phyloP scores from a whole-genome alignment of 306 rosid species.

The Castanopsis chinensis region DNA sequence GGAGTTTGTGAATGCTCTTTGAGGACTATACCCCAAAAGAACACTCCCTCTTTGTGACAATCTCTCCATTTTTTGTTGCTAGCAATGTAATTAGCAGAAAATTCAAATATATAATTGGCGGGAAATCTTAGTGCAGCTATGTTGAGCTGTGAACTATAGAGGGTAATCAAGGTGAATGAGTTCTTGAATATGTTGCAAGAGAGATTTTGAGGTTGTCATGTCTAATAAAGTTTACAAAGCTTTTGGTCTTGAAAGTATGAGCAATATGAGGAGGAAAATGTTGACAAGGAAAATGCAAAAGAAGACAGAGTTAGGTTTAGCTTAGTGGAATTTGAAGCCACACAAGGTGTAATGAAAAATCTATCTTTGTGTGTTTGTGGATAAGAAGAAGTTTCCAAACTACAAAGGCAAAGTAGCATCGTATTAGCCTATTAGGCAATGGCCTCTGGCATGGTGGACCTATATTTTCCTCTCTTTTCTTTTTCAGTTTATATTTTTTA shows the following conservation, averaged over 20 bases:
- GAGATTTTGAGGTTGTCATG: not conserved
- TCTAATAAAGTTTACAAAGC: not conserved
- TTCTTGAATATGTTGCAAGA: not conserved
- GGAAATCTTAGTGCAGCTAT: slow-evolving; percentile 6
- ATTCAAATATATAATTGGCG: slow-evolving; percentile 34
- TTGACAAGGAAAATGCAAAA: slow-evolving; percentile 16
- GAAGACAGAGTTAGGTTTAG: slow-evolving; percentile 11
- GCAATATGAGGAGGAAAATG: not conserved
- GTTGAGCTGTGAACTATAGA: not conserved
- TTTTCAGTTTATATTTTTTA: not conserved
- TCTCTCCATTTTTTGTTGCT: slow-evolving; percentile 46
- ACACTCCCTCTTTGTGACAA: slow-evolving; percentile 49
- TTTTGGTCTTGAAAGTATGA: not conserved
- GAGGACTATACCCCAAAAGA: slow-evolving; percentile 48
- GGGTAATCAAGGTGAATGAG: not conserved
- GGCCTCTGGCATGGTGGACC: not conserved
- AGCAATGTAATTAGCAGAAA: not conserved
- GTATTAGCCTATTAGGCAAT: slow-evolving; percentile 1
- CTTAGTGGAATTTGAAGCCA: slow-evolving; percentile 43
- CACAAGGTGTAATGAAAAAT: slow-evolving; percentile 23
- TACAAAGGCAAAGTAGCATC: slow-evolving; percentile 10
- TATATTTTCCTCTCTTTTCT: not conserved
- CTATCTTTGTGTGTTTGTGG: slow-evolving; percentile 7
- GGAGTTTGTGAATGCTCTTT: slow-evolving; percentile 33
- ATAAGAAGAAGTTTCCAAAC: slow-evolving; percentile 37